These are phyloP conservation scores for Cordyceps pruinosa DNA, from an alignment of 2,329 filamentous ascomycete species.

Conservation along the genomic window DNA sequence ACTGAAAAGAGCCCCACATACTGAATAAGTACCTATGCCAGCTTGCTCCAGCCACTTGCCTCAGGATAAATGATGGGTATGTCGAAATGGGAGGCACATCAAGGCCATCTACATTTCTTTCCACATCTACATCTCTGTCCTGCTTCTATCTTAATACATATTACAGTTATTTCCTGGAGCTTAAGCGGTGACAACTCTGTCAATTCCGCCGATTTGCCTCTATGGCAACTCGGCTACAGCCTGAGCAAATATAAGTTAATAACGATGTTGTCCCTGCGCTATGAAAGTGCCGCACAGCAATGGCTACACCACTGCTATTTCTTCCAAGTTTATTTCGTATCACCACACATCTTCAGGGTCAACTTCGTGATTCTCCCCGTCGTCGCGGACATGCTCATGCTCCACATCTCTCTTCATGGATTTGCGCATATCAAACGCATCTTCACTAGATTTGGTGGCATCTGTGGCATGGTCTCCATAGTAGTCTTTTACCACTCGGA, in stretches of 20 bases:
- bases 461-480: conserved; percentile 77
- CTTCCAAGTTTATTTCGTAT: conserved; percentile 5
- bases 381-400: conserved; percentile 66
- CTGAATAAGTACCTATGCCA: too few species aligned
- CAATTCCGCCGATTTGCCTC: too few species aligned
- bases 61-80: too few species aligned
- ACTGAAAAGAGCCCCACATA: background rate
- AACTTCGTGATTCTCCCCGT: conserved; percentile 74
- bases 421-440: conserved; percentile 93
- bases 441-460: conserved; percentile 60
- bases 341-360: conserved; percentile 81
- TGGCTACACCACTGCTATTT: background rate
- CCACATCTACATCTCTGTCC: too few species aligned
- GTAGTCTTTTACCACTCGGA: conserved; percentile 80
- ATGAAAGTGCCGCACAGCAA: too few species aligned
- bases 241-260: background rate
- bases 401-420: conserved; percentile 68
- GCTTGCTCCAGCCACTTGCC: too few species aligned
- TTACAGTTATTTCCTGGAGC: too few species aligned
- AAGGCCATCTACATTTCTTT: too few species aligned
- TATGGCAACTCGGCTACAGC: too few species aligned
- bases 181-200: too few species aligned
- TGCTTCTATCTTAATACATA: too few species aligned
- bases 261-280: background rate
- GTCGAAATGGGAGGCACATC: too few species aligned